Conservation (phyloP, 192 early-diverging fungal species). For the Mortierella alpina region DNA sequence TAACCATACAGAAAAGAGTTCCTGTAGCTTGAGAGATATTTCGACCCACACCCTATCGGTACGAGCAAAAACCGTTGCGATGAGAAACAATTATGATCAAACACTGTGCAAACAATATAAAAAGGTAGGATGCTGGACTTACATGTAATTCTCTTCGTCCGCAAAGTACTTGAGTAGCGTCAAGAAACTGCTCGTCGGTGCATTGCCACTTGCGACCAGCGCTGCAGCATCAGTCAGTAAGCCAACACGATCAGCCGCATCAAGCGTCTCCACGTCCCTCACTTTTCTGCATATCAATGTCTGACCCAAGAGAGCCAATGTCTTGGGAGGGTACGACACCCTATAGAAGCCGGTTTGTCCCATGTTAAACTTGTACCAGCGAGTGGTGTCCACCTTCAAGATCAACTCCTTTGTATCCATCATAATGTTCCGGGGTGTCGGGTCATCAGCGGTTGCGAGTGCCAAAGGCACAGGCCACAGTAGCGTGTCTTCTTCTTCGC, state of each 20-base stretch:
- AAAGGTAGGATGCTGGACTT: slow-evolving; percentile 11
- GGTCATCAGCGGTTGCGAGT: slow-evolving; percentile 55
- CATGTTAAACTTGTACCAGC: slow-evolving; percentile 91
- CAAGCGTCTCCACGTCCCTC: slow-evolving; percentile 60
- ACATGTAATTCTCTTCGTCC: slow-evolving; percentile 84
- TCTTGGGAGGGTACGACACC: slow-evolving; percentile 75
- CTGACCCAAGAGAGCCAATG: slow-evolving; percentile 62
- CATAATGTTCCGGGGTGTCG: slow-evolving; percentile 65
- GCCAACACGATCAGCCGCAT: slow-evolving; percentile 73
- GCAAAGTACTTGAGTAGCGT: slow-evolving; percentile 78
- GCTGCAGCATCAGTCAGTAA: slow-evolving; percentile 86
- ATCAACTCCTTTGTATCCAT: slow-evolving; percentile 60
- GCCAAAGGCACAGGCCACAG: slow-evolving; percentile 80
- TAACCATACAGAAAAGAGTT: slow-evolving; percentile 65
- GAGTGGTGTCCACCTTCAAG: slow-evolving; percentile 59
- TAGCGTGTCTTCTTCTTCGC: slow-evolving; percentile 81
- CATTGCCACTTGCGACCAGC: slow-evolving; percentile 80
- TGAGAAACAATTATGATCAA: neutral
- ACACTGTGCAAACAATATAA: neutral
- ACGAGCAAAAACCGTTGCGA: neutral
- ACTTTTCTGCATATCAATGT: slow-evolving; percentile 64
- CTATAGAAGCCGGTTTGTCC: slow-evolving; percentile 87
- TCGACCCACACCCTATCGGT: slow-evolving; percentile 64
- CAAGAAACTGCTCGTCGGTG: slow-evolving; percentile 77
- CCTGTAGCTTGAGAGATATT: slow-evolving; percentile 62